phyloP scores from a whole-genome alignment of 2,329 filamentous ascomycete species.

The Sporothrix sp. region DNA sequence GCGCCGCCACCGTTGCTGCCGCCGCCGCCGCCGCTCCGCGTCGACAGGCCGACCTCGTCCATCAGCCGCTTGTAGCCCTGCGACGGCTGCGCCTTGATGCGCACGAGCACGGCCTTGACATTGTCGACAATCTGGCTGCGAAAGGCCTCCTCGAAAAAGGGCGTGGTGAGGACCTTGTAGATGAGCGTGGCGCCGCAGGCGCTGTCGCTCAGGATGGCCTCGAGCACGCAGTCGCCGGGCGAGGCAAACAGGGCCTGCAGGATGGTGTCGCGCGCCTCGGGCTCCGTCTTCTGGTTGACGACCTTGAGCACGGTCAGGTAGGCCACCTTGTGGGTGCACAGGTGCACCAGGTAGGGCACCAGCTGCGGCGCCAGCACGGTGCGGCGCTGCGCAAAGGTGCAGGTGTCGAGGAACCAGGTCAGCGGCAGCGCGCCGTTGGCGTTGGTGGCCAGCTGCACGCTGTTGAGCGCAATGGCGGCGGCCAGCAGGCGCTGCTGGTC shows the following conservation, averaged over 20 bases:
- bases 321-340: conserved; percentile 97
- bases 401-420: conserved; percentile 97
- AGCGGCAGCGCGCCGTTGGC: conserved; percentile 87
- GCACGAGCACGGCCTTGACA: conserved; percentile 77
- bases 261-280: conserved; percentile 82
- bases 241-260: conserved; percentile 89
- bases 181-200: conserved; percentile 90
- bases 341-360: conserved; percentile 83
- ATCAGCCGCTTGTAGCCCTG: conserved; percentile 98
- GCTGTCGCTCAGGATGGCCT: conserved; percentile 85
- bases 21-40: conserved; percentile 33
- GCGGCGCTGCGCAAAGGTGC: conserved; percentile 84
- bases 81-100: conserved; percentile 84
- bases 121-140: conserved; percentile 83
- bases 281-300: conserved; percentile 93
- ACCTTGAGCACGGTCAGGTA: conserved; percentile 96
- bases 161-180: conserved; percentile 96
- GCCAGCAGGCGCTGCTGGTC: conserved; percentile 94
- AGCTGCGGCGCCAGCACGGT: conserved; percentile 86
- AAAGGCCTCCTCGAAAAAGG: conserved; percentile 91
- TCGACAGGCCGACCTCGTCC: conserved; percentile 93
- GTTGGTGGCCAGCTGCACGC: conserved; percentile 91
- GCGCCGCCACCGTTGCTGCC: conserved; percentile 29
- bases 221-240: conserved; percentile 72
- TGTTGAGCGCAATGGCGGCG: conserved; percentile 89